Evolutionary conservation across 2,329 filamentous ascomycete species (phyloP), one percentile per base, ranked within the genome.

Genomic region (Cadophora gregata): DNA sequence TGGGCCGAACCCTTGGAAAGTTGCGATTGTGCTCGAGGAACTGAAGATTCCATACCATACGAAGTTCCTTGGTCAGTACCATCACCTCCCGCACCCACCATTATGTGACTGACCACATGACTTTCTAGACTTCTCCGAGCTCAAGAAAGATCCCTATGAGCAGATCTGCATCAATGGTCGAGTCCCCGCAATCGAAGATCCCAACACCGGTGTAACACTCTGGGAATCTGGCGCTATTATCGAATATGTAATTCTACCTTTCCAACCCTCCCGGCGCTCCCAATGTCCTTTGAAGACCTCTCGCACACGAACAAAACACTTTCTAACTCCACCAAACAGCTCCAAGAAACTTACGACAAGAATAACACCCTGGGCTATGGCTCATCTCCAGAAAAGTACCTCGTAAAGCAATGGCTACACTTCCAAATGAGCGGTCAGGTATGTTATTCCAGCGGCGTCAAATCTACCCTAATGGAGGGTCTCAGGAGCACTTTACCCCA

Each of bases 151-250:
- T 4, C 72, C 75, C 2, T 84, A 77, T 74, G 71, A 78, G 45
- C 45, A 60, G 1, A 62, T 76, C 62, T 74, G 75, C 62, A 72
- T 72, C 36, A 78, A 78, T 51, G 74, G 75, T 25, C 71, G 73
- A 3, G 65, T 77, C 19, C 76, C 77, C 6, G 62, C 75, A 1
- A 73, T 78, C 36, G 67, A 82, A 31, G 77, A 82, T 68, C 78
- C 79, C 12, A 77, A 78, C 36, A 82, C 81, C 60, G 77, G 77
- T 59, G 75, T 83, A 55, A 78, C 76, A 0, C 75, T 81, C 56
- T 84, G 80, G 80, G 82, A 84, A 70, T 79, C 77, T 24, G 80
- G 80, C 12, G 81, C 82, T 1, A 81, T 82, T 65, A 73, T 84
- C 65, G 78, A 81, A 61, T 84, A 83, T 61, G 63, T 83, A 7